Evolutionary conservation across 176 grass and related monocot species (phyloP).

Genomic region (Guadua angustifolia): DNA sequence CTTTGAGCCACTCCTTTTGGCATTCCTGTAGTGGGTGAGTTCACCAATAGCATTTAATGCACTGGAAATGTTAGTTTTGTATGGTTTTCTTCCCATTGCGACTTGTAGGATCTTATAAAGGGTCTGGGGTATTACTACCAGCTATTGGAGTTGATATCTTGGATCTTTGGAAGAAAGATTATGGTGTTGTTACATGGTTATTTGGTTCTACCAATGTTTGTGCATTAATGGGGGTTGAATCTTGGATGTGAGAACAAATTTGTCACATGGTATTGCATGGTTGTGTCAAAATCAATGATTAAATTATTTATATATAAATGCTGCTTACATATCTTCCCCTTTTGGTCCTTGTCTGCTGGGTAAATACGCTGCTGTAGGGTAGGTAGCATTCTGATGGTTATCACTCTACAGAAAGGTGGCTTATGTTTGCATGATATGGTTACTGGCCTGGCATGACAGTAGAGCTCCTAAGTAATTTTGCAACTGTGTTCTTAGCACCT

Average conservation of each 20-base stretch:
- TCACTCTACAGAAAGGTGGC: background rate
- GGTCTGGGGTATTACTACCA: background rate
- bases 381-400: background rate
- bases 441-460: background rate
- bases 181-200: constrained; percentile 4
- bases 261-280: background rate
- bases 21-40: background rate
- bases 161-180: constrained; percentile 24
- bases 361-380: constrained; percentile 3
- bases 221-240: constrained; percentile 9
- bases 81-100: background rate
- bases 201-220: background rate
- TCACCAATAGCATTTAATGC: background rate
- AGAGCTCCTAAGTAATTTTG: constrained; percentile 7
- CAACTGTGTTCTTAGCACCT: background rate
- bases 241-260: background rate
- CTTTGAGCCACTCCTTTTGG: background rate
- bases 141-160: constrained; percentile 3
- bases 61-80: constrained; percentile 16
- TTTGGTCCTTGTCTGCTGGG: background rate
- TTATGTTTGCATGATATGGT: constrained; percentile 1
- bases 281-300: constrained; percentile 6
- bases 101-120: constrained; percentile 24
- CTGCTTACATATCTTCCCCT: background rate
- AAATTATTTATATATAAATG: background rate